phyloP scores from a whole-genome alignment of 2,329 filamentous ascomycete genomes.

The Colletotrichum endophyticum region DNA sequence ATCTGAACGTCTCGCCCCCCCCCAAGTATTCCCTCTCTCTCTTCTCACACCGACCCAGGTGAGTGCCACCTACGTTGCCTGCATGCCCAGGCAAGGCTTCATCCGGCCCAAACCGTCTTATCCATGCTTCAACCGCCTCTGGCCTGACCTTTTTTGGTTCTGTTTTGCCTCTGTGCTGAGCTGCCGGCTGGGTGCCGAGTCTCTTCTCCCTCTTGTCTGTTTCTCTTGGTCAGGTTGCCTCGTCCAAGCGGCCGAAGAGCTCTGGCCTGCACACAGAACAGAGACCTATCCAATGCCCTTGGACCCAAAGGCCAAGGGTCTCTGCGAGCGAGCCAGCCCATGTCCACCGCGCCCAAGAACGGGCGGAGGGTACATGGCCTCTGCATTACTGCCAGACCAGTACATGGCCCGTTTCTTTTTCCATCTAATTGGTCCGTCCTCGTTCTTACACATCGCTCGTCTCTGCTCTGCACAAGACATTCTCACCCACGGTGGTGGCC shows the following conservation, averaged over 20 bases:
- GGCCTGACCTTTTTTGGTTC: not conserved
- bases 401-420: conserved; percentile 13
- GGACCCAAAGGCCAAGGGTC: conserved; percentile 10
- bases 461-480: not conserved
- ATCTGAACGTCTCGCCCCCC: not conserved
- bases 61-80: conserved; percentile 15
- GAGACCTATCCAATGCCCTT: conserved; percentile 15
- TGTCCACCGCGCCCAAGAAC: conserved; percentile 31
- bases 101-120: conserved; percentile 11
- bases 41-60: not conserved
- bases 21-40: not conserved
- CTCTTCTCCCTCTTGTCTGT: not conserved
- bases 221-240: conserved; percentile 1
- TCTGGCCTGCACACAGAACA: not conserved
- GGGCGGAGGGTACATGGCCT: conserved; percentile 34
- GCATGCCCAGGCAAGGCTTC: conserved; percentile 11
- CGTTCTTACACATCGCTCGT: not conserved
- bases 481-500: not conserved
- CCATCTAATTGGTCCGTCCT: conserved; percentile 1
- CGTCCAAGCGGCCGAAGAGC: conserved; percentile 15
- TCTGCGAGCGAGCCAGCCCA: conserved; percentile 8
- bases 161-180: conserved; percentile 6
- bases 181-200: not conserved
- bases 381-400: conserved; percentile 18
- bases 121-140: not conserved